These are phyloP conservation scores for Lupinus albus DNA, from an alignment of 306 rosid species.

Conservation along the genomic window DNA sequence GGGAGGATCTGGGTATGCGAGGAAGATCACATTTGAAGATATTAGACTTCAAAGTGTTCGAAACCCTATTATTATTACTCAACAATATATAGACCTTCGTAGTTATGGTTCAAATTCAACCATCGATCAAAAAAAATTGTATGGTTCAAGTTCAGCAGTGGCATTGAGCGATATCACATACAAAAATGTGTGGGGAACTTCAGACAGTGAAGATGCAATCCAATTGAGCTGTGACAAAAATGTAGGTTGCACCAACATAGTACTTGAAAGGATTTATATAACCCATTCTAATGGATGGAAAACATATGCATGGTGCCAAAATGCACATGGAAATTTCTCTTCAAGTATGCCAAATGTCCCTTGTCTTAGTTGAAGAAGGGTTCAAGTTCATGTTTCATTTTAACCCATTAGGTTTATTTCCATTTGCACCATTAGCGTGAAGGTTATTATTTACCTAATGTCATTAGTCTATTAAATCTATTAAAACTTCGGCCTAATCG, in stretches of 20 bases:
- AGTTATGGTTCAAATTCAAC: neutral
- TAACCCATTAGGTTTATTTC: too few relatives aligned
- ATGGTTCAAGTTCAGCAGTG: constrained; percentile 24
- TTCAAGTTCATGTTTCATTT: too few relatives aligned
- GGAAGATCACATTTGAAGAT: constrained; percentile 46
- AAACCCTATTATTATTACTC: constrained; percentile 51
- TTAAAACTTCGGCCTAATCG: too few relatives aligned
- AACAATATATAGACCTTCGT: too few relatives aligned
- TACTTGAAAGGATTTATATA: constrained; percentile 39
- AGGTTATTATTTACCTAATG: too few relatives aligned
- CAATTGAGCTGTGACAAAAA: constrained; percentile 29
- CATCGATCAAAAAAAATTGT: too few relatives aligned
- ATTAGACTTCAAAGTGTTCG: constrained; percentile 21
- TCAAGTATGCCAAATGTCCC: too few relatives aligned
- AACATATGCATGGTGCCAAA: too few relatives aligned
- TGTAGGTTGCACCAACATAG: constrained; percentile 37
- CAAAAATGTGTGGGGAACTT: constrained; percentile 45
- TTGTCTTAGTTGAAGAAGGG: too few relatives aligned
- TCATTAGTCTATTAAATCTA: too few relatives aligned
- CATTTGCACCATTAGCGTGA: too few relatives aligned
- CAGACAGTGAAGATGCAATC: neutral
- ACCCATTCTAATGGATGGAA: neutral
- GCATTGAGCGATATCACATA: constrained; percentile 46
- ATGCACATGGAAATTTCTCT: too few relatives aligned
- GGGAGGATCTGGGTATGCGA: constrained; percentile 56